Conservation (phyloP, 495 filamentous ascomycete genomes). For the Trichoderma orchidacearum region DNA sequence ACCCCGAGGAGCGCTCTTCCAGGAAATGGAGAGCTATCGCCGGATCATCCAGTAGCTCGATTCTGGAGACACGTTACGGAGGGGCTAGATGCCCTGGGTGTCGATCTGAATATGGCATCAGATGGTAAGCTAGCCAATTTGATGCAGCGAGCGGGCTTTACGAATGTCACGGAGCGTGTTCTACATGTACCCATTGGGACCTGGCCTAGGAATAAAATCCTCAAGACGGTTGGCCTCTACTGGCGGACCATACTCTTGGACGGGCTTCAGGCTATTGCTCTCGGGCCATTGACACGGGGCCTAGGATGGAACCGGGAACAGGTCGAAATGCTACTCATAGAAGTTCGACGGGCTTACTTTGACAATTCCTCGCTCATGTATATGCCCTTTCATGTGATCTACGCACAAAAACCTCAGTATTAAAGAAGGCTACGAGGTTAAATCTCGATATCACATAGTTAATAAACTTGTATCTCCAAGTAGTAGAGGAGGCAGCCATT, state of each 20-base stretch:
- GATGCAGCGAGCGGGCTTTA: slow-evolving; percentile 43
- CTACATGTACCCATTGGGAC: slow-evolving; percentile 54
- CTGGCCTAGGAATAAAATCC: slow-evolving; percentile 48
- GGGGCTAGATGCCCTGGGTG: slow-evolving; percentile 27
- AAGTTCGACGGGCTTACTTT: slow-evolving; percentile 31
- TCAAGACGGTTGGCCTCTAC: slow-evolving; percentile 49
- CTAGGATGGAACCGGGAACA: slow-evolving; percentile 31
- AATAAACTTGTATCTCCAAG: no score
- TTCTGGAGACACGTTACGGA: slow-evolving; percentile 33
- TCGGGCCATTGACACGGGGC: slow-evolving; percentile 46
- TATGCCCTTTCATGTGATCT: slow-evolving; percentile 38
- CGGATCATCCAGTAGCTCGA: slow-evolving; percentile 34
- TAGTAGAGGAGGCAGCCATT: no score
- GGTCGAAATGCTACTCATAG: slow-evolving; percentile 30
- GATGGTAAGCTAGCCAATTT: slow-evolving; percentile 30
- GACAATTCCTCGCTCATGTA: slow-evolving; percentile 28
- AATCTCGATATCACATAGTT: no score
- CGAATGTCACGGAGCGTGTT: slow-evolving; percentile 40
- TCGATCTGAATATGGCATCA: slow-evolving; percentile 37
- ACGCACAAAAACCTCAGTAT: slow-evolving; percentile 27
- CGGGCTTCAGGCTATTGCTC: slow-evolving; percentile 47
- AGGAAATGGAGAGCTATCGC: slow-evolving; percentile 14
- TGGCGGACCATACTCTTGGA: slow-evolving; percentile 44
- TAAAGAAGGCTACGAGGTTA: slow-evolving; percentile 3
- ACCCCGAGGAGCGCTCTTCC: slow-evolving; percentile 25